Conservation (phyloP, 2,329 filamentous ascomycete species). For the Cladosporium colombiae region DNA sequence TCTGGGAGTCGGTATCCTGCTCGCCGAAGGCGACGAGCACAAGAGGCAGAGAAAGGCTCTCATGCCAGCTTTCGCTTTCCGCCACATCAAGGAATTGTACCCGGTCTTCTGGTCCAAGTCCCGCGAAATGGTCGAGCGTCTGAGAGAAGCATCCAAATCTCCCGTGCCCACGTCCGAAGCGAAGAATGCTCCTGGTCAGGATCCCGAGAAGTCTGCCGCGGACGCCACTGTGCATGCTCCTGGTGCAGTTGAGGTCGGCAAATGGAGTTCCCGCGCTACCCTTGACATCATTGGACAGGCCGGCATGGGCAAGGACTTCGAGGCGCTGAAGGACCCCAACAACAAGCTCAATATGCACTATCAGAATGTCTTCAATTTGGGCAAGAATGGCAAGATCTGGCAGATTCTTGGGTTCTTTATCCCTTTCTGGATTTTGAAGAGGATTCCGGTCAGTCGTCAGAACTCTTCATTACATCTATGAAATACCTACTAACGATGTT, state of each 20-base stretch:
- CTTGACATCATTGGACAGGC: constrained; percentile 61
- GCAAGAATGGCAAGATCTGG: constrained; percentile 55
- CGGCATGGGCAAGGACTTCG: constrained; percentile 59
- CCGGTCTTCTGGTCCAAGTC: constrained; percentile 53
- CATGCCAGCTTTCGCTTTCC: constrained; percentile 53
- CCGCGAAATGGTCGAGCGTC: constrained; percentile 41
- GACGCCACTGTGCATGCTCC: constrained; percentile 57
- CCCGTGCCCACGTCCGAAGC: constrained; percentile 16
- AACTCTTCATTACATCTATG: not conserved
- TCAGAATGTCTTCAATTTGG: constrained; percentile 51
- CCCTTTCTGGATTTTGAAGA: constrained; percentile 60
- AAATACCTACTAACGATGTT: not conserved
- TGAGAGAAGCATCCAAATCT: constrained; percentile 38
- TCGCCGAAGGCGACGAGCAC: constrained; percentile 91
- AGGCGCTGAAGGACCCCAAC: constrained; percentile 51
- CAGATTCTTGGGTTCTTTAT: constrained; percentile 50
- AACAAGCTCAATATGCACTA: constrained; percentile 58
- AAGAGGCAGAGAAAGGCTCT: constrained; percentile 59
- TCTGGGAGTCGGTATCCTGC: constrained; percentile 69
- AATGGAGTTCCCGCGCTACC: constrained; percentile 54
- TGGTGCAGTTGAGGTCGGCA: constrained; percentile 45
- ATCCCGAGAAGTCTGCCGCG: constrained; percentile 84
- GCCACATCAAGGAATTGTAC: constrained; percentile 54
- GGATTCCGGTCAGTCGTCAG: constrained; percentile 59
- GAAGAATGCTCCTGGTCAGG: not conserved